Evolutionary conservation across 2,329 filamentous ascomycete species (phyloP).

Genomic region (Cladorrhinum sp.): DNA sequence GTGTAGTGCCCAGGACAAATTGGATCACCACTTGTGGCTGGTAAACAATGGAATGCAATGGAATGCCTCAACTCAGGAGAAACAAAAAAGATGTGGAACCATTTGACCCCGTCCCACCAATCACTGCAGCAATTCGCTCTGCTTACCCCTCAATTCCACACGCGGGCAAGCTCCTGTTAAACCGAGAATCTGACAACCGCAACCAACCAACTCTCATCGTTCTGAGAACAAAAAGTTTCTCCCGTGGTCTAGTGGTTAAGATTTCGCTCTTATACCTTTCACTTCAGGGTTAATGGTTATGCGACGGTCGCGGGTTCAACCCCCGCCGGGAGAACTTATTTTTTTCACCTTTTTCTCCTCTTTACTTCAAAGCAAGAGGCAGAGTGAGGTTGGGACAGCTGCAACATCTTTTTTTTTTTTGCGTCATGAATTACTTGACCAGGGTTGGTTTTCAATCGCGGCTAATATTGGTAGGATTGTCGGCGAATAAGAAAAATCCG

Average conservation of each 20-base stretch:
- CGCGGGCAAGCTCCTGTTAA: too few relatives aligned
- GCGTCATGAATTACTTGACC: neutral
- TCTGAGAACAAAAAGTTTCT: neutral
- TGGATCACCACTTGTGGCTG: neutral
- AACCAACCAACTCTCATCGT: neutral
- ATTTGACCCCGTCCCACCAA: neutral
- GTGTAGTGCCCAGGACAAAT: neutral
- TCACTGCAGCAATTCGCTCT: neutral
- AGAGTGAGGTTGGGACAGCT: too few relatives aligned
- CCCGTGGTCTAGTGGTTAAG: neutral
- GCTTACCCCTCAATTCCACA: neutral
- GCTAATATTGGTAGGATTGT: too few relatives aligned
- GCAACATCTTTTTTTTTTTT: neutral
- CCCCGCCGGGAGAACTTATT: neutral
- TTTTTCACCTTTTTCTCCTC: neutral
- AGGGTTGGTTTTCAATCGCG: too few relatives aligned
- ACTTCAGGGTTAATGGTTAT: neutral
- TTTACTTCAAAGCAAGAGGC: too few relatives aligned
- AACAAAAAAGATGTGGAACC: neutral
- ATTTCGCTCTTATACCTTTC: neutral
- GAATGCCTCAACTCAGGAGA: neutral
- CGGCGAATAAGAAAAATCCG: neutral
- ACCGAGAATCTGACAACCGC: neutral
- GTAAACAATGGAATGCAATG: neutral
- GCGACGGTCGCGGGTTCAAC: neutral